Evolutionary conservation across 495 filamentous ascomycete species (phyloP).

Genomic region (Wilcoxina mikolae): DNA sequence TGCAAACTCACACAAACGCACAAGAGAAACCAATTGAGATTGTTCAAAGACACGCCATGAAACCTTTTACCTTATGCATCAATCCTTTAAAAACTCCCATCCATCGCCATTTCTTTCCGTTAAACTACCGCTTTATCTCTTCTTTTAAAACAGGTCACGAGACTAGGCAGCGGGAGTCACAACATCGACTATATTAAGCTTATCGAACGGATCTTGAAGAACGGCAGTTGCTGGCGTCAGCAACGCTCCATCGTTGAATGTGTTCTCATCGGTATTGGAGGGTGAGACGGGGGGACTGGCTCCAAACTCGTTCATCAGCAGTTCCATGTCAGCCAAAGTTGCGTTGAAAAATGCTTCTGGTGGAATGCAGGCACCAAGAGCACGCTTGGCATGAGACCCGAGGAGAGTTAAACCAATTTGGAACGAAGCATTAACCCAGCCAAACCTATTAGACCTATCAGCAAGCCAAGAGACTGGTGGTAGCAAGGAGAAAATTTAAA

Average conservation of each 20-base stretch:
- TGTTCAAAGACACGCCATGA: too few relatives aligned
- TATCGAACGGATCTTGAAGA: constrained; percentile 2
- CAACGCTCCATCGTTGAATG: neutral
- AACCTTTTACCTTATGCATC: too few relatives aligned
- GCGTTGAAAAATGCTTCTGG: constrained; percentile 59
- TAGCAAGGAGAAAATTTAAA: too few relatives aligned
- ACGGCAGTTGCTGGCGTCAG: neutral
- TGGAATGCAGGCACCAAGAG: constrained; percentile 67
- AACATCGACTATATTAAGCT: neutral
- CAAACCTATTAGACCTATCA: constrained; percentile 50
- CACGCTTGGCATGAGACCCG: constrained; percentile 68
- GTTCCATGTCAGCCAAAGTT: constrained; percentile 27
- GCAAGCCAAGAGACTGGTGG: neutral
- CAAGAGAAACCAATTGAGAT: too few relatives aligned
- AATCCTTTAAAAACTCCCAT: too few relatives aligned
- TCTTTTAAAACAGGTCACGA: too few relatives aligned
- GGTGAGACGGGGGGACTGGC: constrained; percentile 19
- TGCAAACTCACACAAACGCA: too few relatives aligned
- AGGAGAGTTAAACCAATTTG: constrained; percentile 75
- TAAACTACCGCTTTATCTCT: too few relatives aligned
- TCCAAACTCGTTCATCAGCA: constrained; percentile 16
- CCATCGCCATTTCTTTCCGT: too few relatives aligned
- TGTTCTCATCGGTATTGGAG: neutral
- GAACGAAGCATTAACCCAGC: constrained; percentile 96
- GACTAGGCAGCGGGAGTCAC: neutral